These are phyloP conservation scores for Penicillium sp. DNA, from an alignment of 2,329 filamentous ascomycete species.

Conservation along the genomic window DNA sequence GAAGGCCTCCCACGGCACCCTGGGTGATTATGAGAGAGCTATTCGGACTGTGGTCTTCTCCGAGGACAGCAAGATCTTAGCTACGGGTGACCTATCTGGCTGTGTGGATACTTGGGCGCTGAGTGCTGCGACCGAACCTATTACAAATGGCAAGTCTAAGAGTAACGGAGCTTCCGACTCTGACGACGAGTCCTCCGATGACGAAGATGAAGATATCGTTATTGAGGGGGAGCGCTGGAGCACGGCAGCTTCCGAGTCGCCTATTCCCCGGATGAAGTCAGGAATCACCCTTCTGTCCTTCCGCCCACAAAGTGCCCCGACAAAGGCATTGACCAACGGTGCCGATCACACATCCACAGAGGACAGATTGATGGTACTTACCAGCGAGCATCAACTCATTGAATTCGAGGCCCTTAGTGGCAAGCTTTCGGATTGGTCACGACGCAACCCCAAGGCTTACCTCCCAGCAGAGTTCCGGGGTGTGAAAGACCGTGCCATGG, in stretches of 20 bases:
- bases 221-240: slow-evolving; percentile 70
- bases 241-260: slow-evolving; percentile 67
- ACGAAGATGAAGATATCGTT: slow-evolving; percentile 49
- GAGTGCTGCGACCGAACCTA: slow-evolving; percentile 51
- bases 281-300: slow-evolving; percentile 70
- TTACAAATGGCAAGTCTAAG: slow-evolving; percentile 36
- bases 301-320: slow-evolving; percentile 42
- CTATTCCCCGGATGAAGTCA: slow-evolving; percentile 68
- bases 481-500: slow-evolving; percentile 78
- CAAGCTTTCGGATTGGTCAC: slow-evolving; percentile 79
- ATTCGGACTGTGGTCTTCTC: slow-evolving; percentile 78
- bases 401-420: slow-evolving; percentile 79
- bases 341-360: slow-evolving; percentile 45
- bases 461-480: slow-evolving; percentile 74
- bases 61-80: slow-evolving; percentile 75
- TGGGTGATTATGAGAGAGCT: slow-evolving; percentile 74
- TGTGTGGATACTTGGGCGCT: slow-evolving; percentile 86
- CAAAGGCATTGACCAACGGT: slow-evolving; percentile 46
- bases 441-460: slow-evolving; percentile 73
- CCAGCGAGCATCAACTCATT: slow-evolving; percentile 67
- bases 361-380: slow-evolving; percentile 61
- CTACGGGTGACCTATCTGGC: slow-evolving; percentile 77
- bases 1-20: slow-evolving; percentile 62
- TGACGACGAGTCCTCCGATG: slow-evolving; percentile 51
- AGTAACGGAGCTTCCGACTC: slow-evolving; percentile 49